Percentiles rank a stretch among this genome's conserved stretches.
Conservation (phyloP, 1,284 basidiomycete genomes). For the Cystobasidiaceae sp. region DNA sequence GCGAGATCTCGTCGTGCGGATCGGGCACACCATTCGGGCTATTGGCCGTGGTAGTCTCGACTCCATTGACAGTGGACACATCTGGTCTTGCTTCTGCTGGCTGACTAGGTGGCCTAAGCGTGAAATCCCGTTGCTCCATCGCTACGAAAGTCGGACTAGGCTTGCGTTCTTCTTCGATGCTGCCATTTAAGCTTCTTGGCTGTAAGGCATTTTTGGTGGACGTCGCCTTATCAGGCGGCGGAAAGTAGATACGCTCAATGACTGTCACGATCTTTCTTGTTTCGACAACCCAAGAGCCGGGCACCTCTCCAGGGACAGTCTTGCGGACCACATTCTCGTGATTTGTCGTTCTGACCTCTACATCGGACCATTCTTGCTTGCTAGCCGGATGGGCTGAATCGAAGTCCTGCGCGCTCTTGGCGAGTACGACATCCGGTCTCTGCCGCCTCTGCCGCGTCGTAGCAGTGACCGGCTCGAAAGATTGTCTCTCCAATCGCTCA, state of each 20-base stretch:
- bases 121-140: too few species aligned
- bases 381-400: constrained; percentile 8
- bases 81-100: not conserved
- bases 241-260: constrained; percentile 36
- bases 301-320: constrained; percentile 27
- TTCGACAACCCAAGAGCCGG: constrained; percentile 35
- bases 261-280: constrained; percentile 35
- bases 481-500: too few species aligned
- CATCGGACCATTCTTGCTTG: constrained; percentile 1
- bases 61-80: not conserved
- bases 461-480: too few species aligned
- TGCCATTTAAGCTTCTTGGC: not conserved
- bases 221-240: not conserved
- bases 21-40: too few species aligned
- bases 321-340: constrained; percentile 34
- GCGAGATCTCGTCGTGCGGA: not conserved
- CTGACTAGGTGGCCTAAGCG: too few species aligned
- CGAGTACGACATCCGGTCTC: not conserved
- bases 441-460: not conserved
- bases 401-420: constrained; percentile 7
- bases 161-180: not conserved
- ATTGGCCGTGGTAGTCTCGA: not conserved
- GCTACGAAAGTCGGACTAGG: too few species aligned
- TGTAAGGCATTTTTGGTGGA: not conserved
- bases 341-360: constrained; percentile 33